Conservation (phyloP, 345 rosid species). For the Odontarrhena argentea region DNA sequence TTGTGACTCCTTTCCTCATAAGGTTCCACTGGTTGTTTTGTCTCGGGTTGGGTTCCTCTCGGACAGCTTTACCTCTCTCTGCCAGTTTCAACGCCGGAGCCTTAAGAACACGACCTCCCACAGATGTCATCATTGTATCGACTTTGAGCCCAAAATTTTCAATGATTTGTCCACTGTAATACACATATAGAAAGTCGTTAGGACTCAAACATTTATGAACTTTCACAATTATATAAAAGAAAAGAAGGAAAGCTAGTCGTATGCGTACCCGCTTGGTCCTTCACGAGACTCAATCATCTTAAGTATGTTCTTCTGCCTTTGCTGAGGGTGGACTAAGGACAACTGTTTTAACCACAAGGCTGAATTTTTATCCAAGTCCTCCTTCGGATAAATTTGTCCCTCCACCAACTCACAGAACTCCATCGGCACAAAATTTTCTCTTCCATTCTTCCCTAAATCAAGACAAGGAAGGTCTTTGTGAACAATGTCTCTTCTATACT, state of each 20-base stretch:
- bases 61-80: slow-evolving; percentile 44
- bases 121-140: slow-evolving; percentile 60
- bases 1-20: slow-evolving; percentile 55
- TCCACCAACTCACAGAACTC: slow-evolving; percentile 73
- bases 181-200: background rate
- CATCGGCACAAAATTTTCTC: slow-evolving; percentile 70
- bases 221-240: slow-evolving; percentile 8
- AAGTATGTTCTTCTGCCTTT: slow-evolving; percentile 50
- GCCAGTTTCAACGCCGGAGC: slow-evolving; percentile 71
- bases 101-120: slow-evolving; percentile 68
- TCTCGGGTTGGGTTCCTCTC: slow-evolving; percentile 49
- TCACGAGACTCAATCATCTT: slow-evolving; percentile 46
- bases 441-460: slow-evolving; percentile 61
- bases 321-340: slow-evolving; percentile 55
- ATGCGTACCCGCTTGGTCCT: slow-evolving; percentile 81
- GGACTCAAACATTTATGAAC: background rate
- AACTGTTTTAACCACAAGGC: slow-evolving; percentile 46
- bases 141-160: slow-evolving; percentile 70
- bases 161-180: slow-evolving; percentile 58
- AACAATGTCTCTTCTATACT: slow-evolving; percentile 51
- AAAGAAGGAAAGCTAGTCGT: background rate
- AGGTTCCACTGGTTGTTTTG: slow-evolving; percentile 76
- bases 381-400: slow-evolving; percentile 87
- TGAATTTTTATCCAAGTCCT: slow-evolving; percentile 49
- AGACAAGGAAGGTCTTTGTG: slow-evolving; percentile 65